Evolutionary conservation across 495 filamentous ascomycete species (phyloP), one percentile per base, ranked within the genome.

Genomic region (Venustampulla echinocandica): DNA sequence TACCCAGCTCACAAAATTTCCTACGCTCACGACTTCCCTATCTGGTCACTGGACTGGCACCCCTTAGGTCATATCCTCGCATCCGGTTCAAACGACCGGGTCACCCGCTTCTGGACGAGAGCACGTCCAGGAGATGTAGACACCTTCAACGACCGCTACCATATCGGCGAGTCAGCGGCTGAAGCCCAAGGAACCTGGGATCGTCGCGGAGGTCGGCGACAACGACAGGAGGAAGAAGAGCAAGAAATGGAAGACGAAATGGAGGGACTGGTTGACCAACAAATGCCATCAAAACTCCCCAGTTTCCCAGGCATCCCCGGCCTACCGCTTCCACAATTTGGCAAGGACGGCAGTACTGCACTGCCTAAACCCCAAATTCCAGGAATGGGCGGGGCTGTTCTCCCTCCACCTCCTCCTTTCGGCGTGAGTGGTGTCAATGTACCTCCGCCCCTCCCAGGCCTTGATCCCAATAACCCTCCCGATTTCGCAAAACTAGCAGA

Each of bases 21-120:
- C 27, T 89, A 82, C 49, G 92, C 92, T 1, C 92, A 98, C 56
- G 87, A 90, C 30, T 90, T 87, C 54, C 83, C 89, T 9, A 90
- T 98, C 46, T 98, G 92, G 92, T 90, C 88, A 3, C 71, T 98
- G 18, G 88, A 95, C 69, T 98, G 92, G 86, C 92, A 98, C 57
- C 92, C 92, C 1, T 70, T 96, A 0, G 92, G 92, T 17, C 92
- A 98, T 57, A 90, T 98, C 49, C 74, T 98, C 20, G 88, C 89
- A n/a, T 94, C 92, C n/a, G 92, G 92, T 3, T 95, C 90, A 2
- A 98, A 98, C 62, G 92, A 98, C 64, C 83, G 90, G 37, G 87
- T 93, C 36, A 96, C 92, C 6, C 79, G 90, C 25, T 98, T 98
- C 69, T 98, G 92, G 92, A 85, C 87, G 11, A 79, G 92, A 15